Percentiles rank a stretch among this genome's conserved stretches.
Evolutionary conservation across 2,329 filamentous ascomycete species (phyloP).

Genomic region (Diplodia mutila): DNA sequence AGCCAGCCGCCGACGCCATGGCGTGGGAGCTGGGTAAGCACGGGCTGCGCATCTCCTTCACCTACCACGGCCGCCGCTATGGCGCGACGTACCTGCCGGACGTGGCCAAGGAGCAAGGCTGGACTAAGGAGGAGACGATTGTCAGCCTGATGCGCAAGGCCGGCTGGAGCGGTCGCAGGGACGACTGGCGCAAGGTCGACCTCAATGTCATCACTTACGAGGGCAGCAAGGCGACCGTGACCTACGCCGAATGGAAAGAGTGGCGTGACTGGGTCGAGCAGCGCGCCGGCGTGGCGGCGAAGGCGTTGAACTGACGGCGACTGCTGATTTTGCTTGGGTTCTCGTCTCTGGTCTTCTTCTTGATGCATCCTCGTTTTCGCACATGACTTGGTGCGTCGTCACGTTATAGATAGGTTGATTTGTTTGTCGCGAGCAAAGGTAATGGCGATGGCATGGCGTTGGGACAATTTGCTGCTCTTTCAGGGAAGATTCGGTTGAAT

Average conservation of each 20-base stretch:
- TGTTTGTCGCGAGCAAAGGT: background rate
- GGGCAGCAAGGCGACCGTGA: constrained; percentile 74
- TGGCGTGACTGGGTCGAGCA: constrained; percentile 75
- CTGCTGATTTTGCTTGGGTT: background rate
- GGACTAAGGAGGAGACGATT: constrained; percentile 90
- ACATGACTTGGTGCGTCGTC: background rate
- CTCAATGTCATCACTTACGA: constrained; percentile 83
- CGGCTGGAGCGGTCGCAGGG: constrained; percentile 74
- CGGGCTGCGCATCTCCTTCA: constrained; percentile 84
- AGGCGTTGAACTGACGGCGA: constrained; percentile 9
- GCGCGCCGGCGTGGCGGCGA: background rate
- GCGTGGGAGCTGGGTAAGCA: constrained; percentile 89
- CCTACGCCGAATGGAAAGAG: constrained; percentile 73
- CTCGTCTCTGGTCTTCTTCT: background rate
- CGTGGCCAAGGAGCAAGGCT: constrained; percentile 88
- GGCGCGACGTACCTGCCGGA: constrained; percentile 92
- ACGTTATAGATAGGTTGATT: background rate
- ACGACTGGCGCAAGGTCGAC: constrained; percentile 76
- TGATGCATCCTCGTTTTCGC: background rate
- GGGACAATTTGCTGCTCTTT: background rate
- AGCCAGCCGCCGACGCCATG: constrained; percentile 70
- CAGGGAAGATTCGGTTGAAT: background rate
- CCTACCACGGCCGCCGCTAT: constrained; percentile 71
- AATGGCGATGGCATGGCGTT: background rate
- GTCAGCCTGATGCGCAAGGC: constrained; percentile 92